Conservation (phyloP, 169 alveolate genomes). For the Cryptosporidium viatorum region DNA sequence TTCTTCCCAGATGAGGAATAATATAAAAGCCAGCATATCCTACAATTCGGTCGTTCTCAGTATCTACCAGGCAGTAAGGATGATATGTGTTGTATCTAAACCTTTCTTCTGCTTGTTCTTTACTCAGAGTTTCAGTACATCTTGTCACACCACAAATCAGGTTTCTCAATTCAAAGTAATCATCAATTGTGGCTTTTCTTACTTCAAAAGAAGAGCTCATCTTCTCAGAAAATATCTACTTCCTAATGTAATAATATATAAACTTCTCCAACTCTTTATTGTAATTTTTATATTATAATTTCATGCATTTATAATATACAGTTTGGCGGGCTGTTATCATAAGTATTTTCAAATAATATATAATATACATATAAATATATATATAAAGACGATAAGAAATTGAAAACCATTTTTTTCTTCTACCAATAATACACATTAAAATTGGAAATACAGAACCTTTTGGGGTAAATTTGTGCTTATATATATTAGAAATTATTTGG, state of each 20-base stretch:
- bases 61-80: slow-evolving; percentile 62
- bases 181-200: slow-evolving; percentile 35
- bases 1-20: slow-evolving; percentile 65
- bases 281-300: slow-evolving; percentile 1
- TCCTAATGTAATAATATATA: not conserved
- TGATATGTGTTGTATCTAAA: slow-evolving; percentile 15
- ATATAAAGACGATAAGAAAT: not conserved
- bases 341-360: too few relatives aligned
- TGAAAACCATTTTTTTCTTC: not conserved
- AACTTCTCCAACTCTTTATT: not conserved
- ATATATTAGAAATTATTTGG: not conserved
- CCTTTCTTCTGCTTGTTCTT: slow-evolving; percentile 29
- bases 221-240: not conserved
- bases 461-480: not conserved
- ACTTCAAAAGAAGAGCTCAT: slow-evolving; percentile 39
- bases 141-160: slow-evolving; percentile 48
- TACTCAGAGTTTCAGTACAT: not conserved
- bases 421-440: not conserved
- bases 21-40: slow-evolving; percentile 70
- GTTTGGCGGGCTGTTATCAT: not conserved
- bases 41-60: slow-evolving; percentile 18
- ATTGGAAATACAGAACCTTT: not conserved
- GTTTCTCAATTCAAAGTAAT: slow-evolving; percentile 32
- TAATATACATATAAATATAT: not conserved
- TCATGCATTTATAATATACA: not conserved